Base-by-base conservation (phyloP, 129 eudicot species). In the Flaveria trinervia region DNA sequence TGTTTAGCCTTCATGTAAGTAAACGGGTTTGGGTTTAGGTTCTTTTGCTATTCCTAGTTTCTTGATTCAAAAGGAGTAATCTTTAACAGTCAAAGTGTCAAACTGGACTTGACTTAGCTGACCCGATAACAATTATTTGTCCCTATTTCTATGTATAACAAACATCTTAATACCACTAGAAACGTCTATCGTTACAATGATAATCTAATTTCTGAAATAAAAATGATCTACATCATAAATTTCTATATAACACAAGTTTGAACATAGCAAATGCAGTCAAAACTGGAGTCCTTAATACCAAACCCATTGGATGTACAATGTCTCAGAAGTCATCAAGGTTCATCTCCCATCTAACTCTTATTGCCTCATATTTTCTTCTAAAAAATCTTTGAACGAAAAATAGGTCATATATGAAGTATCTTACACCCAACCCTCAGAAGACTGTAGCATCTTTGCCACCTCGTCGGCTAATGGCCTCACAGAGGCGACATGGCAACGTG, bases 401-500 rank as follows among this genome's bases (percentile, higher is more conserved):
- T 36, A 30, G 44, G 23, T 69, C 57, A 75, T 74, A 78, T 52
- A 75, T 68, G 76, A 80, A 65, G 17, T 45, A 74, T 67, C 23
- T 80, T 72, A 65, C 55, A 54, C 30, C 14, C 33, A 16, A 12
- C 65, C 9, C 11, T 89, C 92, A 82, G 17, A 49, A 79, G 25
- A 83, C 74, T 77, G 57, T 64, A 16, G 97, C 87, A 83, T 80
- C 82, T 81, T 93, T 85, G 67, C 99, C 99, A 55, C 85, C 90
- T 74, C 66, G 89, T 57, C 70, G 85, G 83, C 99, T 91, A 70
- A 94, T 84, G 44, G 86, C 87, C 74, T 89, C 96, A 59, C 99
- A 94, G 0, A 94, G 85, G 22, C 99, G 88, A 72, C 99, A 95
- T 0, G 99, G 96, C 73, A 95, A 79, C 5, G 96, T 91, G 73